Evolutionary conservation across 371 early-diverging fungal species (phyloP).

Genomic region (Mucor indicus): DNA sequence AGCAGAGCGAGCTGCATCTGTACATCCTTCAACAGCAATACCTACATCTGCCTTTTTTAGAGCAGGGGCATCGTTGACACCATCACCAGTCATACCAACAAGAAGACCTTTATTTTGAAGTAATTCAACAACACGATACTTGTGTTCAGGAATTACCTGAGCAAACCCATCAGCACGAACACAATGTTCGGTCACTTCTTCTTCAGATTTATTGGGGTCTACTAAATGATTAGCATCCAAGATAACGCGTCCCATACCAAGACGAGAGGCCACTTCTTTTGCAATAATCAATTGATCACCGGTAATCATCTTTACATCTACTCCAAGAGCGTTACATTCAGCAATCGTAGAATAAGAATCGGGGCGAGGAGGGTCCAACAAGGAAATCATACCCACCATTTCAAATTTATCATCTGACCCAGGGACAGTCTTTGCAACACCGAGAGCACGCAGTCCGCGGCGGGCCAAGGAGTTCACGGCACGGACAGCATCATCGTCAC

Average conservation of each 20-base stretch:
- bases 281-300: conserved; percentile 91
- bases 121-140: conserved; percentile 73
- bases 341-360: conserved; percentile 64
- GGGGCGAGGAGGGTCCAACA: conserved; percentile 85
- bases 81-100: conserved; percentile 85
- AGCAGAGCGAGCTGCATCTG: conserved; percentile 92
- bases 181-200: conserved; percentile 77
- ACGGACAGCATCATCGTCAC: conserved; percentile 75
- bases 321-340: conserved; percentile 67
- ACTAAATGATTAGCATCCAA: conserved; percentile 73
- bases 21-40: conserved; percentile 85
- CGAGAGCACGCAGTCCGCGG: conserved; percentile 88
- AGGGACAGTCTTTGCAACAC: conserved; percentile 81
- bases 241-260: conserved; percentile 80
- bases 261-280: conserved; percentile 82
- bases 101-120: conserved; percentile 67
- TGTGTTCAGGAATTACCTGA: conserved; percentile 80
- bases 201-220: conserved; percentile 82
- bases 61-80: conserved; percentile 88
- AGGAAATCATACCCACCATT: conserved; percentile 75
- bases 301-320: conserved; percentile 88
- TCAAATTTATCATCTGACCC: too few species aligned
- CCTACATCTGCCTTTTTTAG: conserved; percentile 88
- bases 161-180: conserved; percentile 93
- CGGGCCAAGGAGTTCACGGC: conserved; percentile 86